phyloP scores from a whole-genome alignment of 108 stramenopile genomes.

The Nitzschia sp. region DNA sequence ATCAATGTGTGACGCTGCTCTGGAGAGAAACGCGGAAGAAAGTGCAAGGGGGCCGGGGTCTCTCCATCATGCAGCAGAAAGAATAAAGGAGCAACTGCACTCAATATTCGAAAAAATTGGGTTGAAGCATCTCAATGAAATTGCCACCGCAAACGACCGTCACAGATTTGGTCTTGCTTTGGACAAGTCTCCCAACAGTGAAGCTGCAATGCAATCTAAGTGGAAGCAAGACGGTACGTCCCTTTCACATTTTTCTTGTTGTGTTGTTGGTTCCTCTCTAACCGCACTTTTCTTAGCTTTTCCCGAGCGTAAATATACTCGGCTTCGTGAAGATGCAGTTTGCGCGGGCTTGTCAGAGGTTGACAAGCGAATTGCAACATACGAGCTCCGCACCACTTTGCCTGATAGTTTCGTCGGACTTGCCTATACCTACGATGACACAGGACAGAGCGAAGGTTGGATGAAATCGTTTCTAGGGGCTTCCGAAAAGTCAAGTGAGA shows the following conservation, averaged over 20 bases:
- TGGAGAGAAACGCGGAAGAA: slow-evolving; percentile 44
- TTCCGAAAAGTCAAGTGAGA: slow-evolving; percentile 31
- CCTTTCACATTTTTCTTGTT: neutral
- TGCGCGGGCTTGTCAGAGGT: slow-evolving; percentile 76
- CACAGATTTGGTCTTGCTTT: slow-evolving; percentile 50
- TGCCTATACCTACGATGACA: slow-evolving; percentile 78
- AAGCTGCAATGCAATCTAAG: slow-evolving; percentile 77
- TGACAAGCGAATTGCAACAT: slow-evolving; percentile 76
- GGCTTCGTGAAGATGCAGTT: slow-evolving; percentile 61
- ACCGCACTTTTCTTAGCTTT: slow-evolving; percentile 56
- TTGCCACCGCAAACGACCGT: slow-evolving; percentile 59
- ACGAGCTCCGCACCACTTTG: slow-evolving; percentile 72
- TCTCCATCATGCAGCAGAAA: slow-evolving; percentile 52
- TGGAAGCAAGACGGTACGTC: slow-evolving; percentile 37
- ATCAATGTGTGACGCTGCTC: slow-evolving; percentile 71
- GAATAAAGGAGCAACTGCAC: slow-evolving; percentile 62
- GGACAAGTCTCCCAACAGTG: slow-evolving; percentile 48
- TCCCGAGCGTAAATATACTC: slow-evolving; percentile 74
- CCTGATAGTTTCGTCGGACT: slow-evolving; percentile 78
- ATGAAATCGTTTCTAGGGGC: slow-evolving; percentile 79
- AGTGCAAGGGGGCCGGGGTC: slow-evolving; percentile 41
- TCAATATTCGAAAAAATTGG: slow-evolving; percentile 66
- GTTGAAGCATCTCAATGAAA: slow-evolving; percentile 50
- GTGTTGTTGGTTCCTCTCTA: neutral
- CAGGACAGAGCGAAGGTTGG: slow-evolving; percentile 83